Conservation (phyloP, 2,329 filamentous ascomycete genomes). For the Ophiostoma novo-ulmi region DNA sequence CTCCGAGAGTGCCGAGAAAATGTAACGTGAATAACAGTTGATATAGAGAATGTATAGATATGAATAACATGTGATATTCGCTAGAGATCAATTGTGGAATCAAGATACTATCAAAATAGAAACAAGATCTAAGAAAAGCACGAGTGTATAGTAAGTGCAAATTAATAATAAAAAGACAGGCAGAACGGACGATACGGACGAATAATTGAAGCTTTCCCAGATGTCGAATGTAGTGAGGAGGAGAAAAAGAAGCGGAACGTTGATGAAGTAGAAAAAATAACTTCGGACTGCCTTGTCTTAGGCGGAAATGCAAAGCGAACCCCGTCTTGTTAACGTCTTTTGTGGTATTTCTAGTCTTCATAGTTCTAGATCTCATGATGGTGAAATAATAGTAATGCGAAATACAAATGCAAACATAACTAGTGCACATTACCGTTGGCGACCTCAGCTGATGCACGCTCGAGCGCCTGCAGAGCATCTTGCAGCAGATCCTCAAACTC, state of each 20-base stretch:
- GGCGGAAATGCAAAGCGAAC: background rate
- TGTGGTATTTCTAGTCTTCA: background rate
- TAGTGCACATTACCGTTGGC: background rate
- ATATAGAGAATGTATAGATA: background rate
- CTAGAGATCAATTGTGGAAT: background rate
- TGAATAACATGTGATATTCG: background rate
- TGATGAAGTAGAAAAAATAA: background rate
- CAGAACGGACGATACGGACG: background rate
- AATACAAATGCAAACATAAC: background rate
- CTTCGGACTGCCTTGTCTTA: background rate
- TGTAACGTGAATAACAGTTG: background rate
- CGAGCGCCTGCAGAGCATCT: constrained; percentile 75
- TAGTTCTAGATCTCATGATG: background rate
- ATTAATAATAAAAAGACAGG: background rate
- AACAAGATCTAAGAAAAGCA: background rate
- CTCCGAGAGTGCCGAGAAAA: background rate
- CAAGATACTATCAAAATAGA: background rate
- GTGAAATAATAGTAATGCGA: background rate
- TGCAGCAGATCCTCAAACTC: constrained; percentile 76
- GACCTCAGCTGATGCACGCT: constrained; percentile 52
- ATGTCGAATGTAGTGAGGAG: background rate
- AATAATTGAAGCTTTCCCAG: background rate
- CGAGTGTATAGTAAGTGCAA: background rate
- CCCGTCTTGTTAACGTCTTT: background rate
- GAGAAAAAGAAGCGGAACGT: background rate